Evolutionary conservation across 202 grass and related monocot genomes (phyloP).

Genomic region (Panicum virgatum): DNA sequence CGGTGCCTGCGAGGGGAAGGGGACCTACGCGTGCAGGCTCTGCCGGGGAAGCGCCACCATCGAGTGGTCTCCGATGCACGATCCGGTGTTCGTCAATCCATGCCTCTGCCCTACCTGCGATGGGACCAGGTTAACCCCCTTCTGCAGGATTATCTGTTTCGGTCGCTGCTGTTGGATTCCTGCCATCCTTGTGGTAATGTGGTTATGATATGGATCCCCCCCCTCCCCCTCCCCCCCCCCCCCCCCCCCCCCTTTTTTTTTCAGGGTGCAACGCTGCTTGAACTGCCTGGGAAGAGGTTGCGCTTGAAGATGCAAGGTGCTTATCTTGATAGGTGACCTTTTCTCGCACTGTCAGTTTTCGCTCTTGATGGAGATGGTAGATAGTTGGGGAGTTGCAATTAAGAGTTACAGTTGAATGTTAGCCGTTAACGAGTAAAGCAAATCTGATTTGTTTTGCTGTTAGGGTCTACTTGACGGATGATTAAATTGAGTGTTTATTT

Average conservation of each 20-base stretch:
- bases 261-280: constrained; percentile 80
- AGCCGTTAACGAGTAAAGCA: neutral
- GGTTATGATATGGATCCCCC: neutral
- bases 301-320: constrained; percentile 40
- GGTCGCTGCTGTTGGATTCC: neutral
- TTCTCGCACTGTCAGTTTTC: neutral
- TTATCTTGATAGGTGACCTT: neutral
- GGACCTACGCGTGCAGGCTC: constrained; percentile 82
- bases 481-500: neutral
- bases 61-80: constrained; percentile 87
- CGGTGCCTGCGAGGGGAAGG: constrained; percentile 71
- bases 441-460: neutral
- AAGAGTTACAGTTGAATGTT: neutral
- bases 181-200: neutral
- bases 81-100: constrained; percentile 81
- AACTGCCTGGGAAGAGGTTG: constrained; percentile 88
- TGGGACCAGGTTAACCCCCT: constrained; percentile 57
- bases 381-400: neutral
- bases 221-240: too few species aligned
- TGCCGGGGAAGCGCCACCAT: constrained; percentile 69
- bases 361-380: neutral
- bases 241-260: too few species aligned
- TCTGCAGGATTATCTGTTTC: neutral
- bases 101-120: constrained; percentile 96
- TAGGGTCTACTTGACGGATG: neutral